Percentiles rank a stretch among this genome's conserved stretches.
These are phyloP conservation scores for Plasmodium relictum DNA, from an alignment of 169 alveolate genomes.

Conservation along the genomic window DNA sequence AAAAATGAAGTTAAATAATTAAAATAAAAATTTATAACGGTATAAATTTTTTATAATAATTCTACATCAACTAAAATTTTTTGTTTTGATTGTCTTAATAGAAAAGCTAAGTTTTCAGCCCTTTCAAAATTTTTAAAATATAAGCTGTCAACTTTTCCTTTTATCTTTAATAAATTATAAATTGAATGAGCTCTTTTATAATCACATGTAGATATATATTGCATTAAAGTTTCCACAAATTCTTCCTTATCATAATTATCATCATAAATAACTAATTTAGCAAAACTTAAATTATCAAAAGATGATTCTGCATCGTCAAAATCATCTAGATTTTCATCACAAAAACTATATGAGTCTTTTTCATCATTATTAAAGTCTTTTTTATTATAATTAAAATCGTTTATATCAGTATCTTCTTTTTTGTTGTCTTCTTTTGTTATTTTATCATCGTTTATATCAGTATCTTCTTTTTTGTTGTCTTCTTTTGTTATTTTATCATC, in stretches of 20 bases:
- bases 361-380: slow-evolving; percentile 20
- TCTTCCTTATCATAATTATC: slow-evolving; percentile 66
- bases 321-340: slow-evolving; percentile 49
- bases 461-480: not conserved
- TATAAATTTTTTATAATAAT: slow-evolving; percentile 3
- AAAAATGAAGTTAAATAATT: not conserved
- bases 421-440: not conserved
- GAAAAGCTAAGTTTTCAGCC: slow-evolving; percentile 74
- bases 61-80: slow-evolving; percentile 69
- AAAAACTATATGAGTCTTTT: slow-evolving; percentile 24
- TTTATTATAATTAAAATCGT: slow-evolving; percentile 10
- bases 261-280: slow-evolving; percentile 70
- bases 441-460: no score
- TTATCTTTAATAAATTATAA: slow-evolving; percentile 47
- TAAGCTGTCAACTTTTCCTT: slow-evolving; percentile 63
- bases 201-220: slow-evolving; percentile 38
- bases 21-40: not conserved
- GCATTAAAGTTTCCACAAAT: slow-evolving; percentile 59
- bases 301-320: slow-evolving; percentile 18
- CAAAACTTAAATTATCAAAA: slow-evolving; percentile 21
- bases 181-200: slow-evolving; percentile 36
- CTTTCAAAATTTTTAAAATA: slow-evolving; percentile 67
- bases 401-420: slow-evolving; percentile 4
- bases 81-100: slow-evolving; percentile 59
- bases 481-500: not conserved